Evolutionary conservation across 768 basidiomycete genomes (phyloP).

Genomic region (Gloeophyllum trabeum): DNA sequence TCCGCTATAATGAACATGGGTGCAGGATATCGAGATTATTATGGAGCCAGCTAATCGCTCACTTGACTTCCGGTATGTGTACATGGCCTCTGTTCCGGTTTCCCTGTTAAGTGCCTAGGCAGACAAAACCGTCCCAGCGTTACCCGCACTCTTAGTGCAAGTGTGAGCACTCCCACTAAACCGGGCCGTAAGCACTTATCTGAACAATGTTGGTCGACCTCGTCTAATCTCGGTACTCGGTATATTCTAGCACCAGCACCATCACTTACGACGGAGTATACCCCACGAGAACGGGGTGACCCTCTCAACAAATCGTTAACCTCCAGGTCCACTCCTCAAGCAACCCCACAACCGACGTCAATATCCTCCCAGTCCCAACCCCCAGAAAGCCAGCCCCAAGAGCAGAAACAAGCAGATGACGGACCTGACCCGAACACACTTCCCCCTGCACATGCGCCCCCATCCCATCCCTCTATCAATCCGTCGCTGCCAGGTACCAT

Average conservation of each 20-base stretch:
- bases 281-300: conserved; percentile 55
- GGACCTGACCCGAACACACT: conserved; percentile 55
- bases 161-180: conserved; percentile 15
- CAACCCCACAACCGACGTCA: no score
- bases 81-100: neutral
- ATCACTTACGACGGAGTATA: conserved; percentile 75
- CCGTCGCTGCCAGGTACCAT: conserved; percentile 52
- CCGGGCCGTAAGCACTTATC: no score
- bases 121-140: conserved; percentile 28
- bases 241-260: conserved; percentile 38
- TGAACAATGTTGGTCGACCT: conserved; percentile 7
- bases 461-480: conserved; percentile 73
- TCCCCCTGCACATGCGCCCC: conserved; percentile 58
- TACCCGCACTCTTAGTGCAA: no score
- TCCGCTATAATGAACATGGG: conserved; percentile 4
- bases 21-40: conserved; percentile 82
- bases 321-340: conserved; percentile 13
- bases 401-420: conserved; percentile 19
- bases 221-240: conserved; percentile 5
- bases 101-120: no score
- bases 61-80: conserved; percentile 58
- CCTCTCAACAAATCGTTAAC: conserved; percentile 21
- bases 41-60: conserved; percentile 70
- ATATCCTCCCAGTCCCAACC: no score
- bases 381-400: conserved; percentile 4